These are phyloP conservation scores for Phytophthora meadii DNA, from an alignment of 352 stramenopile species.

Conservation along the genomic window DNA sequence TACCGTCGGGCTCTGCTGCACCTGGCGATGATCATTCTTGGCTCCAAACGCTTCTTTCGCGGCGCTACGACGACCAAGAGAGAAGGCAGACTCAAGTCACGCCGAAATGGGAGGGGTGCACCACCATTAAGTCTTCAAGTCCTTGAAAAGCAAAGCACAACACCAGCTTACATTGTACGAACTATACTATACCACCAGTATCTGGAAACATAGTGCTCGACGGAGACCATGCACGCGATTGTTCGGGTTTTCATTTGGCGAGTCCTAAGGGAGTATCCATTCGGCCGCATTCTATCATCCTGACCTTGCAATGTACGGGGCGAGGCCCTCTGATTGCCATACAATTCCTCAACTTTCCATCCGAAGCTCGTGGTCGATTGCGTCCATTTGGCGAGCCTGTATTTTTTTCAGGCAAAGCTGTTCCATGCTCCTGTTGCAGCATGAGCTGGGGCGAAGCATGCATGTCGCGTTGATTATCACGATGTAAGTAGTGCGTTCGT, in stretches of 20 bases:
- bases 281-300: neutral
- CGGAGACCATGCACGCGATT: neutral
- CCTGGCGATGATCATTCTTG: conserved; percentile 7
- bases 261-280: conserved; percentile 23
- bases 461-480: conserved; percentile 25
- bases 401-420: conserved; percentile 15
- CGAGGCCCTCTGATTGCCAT: conserved; percentile 15
- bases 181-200: no score
- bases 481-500: conserved; percentile 18
- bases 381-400: conserved; percentile 1
- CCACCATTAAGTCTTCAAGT: neutral
- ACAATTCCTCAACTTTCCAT: conserved; percentile 14
- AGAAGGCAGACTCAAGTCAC: conserved; percentile 18
- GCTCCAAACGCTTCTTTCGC: conserved; percentile 23
- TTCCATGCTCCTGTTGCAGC: conserved; percentile 19
- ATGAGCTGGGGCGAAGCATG: conserved; percentile 9
- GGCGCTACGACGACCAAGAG: conserved; percentile 15
- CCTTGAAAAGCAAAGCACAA: conserved; percentile 2
- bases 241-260: conserved; percentile 10
- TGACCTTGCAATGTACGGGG: neutral
- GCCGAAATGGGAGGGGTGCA: conserved; percentile 15
- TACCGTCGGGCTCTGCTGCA: conserved; percentile 10
- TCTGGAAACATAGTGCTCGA: conserved; percentile 1
- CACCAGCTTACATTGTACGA: neutral
- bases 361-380: conserved; percentile 23